phyloP scores from a whole-genome alignment of 148 eudicot genomes.

The Diospyros kaki region DNA sequence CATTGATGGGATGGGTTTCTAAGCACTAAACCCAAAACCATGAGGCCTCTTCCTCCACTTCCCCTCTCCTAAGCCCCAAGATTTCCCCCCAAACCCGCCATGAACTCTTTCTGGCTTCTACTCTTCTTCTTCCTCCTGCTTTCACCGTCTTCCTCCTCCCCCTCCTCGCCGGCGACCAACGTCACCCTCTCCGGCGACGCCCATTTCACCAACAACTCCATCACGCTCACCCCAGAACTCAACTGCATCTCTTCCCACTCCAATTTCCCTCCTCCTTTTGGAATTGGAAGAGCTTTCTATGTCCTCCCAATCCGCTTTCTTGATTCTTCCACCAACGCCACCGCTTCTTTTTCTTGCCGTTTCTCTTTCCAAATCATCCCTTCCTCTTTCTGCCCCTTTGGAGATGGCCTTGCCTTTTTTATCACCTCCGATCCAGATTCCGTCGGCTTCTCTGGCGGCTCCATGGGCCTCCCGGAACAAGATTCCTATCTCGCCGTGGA shows the following conservation, averaged over 20 bases:
- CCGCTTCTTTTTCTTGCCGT: slow-evolving; percentile 44
- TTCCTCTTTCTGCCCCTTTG: slow-evolving; percentile 36
- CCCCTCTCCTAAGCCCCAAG: not conserved
- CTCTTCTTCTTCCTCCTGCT: slow-evolving; percentile 24
- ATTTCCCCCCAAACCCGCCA: not conserved
- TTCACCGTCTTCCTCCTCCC: slow-evolving; percentile 15
- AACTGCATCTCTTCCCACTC: slow-evolving; percentile 18
- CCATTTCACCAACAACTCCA: slow-evolving; percentile 27
- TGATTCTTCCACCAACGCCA: slow-evolving; percentile 28
- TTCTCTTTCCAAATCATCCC: slow-evolving; percentile 52
- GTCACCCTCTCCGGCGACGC: slow-evolving; percentile 54
- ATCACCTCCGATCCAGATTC: slow-evolving; percentile 33
- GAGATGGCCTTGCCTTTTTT: slow-evolving; percentile 64
- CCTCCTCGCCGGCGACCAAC: slow-evolving; percentile 28
- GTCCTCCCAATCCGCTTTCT: slow-evolving; percentile 43
- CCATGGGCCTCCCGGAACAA: slow-evolving; percentile 48
- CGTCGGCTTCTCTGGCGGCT: slow-evolving; percentile 21
- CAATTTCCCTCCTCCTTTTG: slow-evolving; percentile 16
- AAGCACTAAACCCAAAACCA: no score
- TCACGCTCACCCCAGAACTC: slow-evolving; percentile 29
- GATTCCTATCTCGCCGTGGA: slow-evolving; percentile 54
- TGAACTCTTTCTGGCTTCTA: slow-evolving; percentile 11
- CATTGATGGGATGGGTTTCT: no score
- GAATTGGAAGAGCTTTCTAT: slow-evolving; percentile 46
- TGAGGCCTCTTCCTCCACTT: not conserved